Evolutionary conservation across 2,329 filamentous ascomycete genomes (phyloP).

Genomic region (Pseudogymnoascus sp.): DNA sequence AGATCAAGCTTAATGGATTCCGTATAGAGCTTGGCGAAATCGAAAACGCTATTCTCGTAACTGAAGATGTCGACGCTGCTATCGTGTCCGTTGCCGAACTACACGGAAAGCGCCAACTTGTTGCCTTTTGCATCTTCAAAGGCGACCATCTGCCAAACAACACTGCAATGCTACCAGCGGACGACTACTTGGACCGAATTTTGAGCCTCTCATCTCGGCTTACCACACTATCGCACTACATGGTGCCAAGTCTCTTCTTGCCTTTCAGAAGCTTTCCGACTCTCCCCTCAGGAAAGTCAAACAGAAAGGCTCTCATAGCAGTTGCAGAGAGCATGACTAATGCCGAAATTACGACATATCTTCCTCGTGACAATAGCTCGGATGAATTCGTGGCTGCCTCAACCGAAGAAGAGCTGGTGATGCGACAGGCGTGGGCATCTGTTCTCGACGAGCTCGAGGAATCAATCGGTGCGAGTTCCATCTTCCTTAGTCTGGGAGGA

Average conservation of each 20-base stretch:
- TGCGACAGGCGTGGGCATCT: slow-evolving; percentile 32
- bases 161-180: background rate
- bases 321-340: background rate
- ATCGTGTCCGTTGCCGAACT: background rate
- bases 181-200: background rate
- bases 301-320: background rate
- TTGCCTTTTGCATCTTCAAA: slow-evolving; percentile 6
- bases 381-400: slow-evolving; percentile 10
- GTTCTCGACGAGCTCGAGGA: slow-evolving; percentile 31
- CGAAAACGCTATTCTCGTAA: slow-evolving; percentile 23
- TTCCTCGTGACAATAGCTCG: background rate
- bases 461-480: slow-evolving; percentile 24
- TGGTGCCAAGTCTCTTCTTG: background rate
- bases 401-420: slow-evolving; percentile 16
- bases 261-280: background rate
- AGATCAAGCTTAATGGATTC: slow-evolving; percentile 43
- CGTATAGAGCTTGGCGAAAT: slow-evolving; percentile 39
- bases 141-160: slow-evolving; percentile 1
- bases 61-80: background rate
- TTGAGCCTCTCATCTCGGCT: background rate
- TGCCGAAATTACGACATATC: background rate
- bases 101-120: slow-evolving; percentile 6
- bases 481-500: slow-evolving; percentile 34
- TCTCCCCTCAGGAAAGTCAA: background rate
- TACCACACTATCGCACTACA: background rate